Base-by-base conservation (phyloP, 176 grass and related monocot genomes). In the Aegilops tauschii region DNA sequence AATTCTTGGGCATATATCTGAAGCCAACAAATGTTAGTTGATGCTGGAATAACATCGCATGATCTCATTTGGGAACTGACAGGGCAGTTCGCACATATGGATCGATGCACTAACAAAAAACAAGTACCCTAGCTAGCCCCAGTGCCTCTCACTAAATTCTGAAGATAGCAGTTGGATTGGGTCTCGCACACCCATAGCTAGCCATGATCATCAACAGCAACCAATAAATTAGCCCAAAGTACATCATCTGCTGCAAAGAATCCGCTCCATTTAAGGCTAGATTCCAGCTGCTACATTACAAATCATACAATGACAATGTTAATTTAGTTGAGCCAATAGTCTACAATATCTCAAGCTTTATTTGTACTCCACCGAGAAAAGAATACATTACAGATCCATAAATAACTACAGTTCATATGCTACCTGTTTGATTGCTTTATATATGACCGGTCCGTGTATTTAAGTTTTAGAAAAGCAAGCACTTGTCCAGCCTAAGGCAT, bases 1-100 rank as follows among this genome's bases (percentile, higher is more conserved):
- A 84, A 80, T 80, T 87, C 68, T 56, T 47, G 34, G 59, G 85
- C 74, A 87, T 87, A 80, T 87, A 84, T 87, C 85, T 84, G 80
- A 66, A 79, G 80, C 81, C 59, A 84, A 87, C 89, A 87, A 87
- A 69, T 82, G 58, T 75, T 68, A 87, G 80, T 75, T 87, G 85
- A 87, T 87, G 45, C 85, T 79, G 75, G 85, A 84, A 87, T 72
- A 90, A 80, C 76, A 66, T 75, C 89, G 69, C 85, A 84, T 87
- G 76, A 49, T 76, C 73, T 54, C 73, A 20, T 69, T 61, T 74
- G 40, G 37, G 80, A 67, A 67, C 73, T 70, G 61, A 77, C 56
- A 73, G 27, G 73, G 76, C 8, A 79, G 84, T 54, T 59, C 70
- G 65, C 64, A 58, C 23, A 9, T 27, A 86, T 6, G 16, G 18